A percentile compares a stretch with the other conserved stretches of the same genome.
Evolutionary conservation across 768 basidiomycete species (phyloP).

Genomic region (Peribolospora kevripleyi): DNA sequence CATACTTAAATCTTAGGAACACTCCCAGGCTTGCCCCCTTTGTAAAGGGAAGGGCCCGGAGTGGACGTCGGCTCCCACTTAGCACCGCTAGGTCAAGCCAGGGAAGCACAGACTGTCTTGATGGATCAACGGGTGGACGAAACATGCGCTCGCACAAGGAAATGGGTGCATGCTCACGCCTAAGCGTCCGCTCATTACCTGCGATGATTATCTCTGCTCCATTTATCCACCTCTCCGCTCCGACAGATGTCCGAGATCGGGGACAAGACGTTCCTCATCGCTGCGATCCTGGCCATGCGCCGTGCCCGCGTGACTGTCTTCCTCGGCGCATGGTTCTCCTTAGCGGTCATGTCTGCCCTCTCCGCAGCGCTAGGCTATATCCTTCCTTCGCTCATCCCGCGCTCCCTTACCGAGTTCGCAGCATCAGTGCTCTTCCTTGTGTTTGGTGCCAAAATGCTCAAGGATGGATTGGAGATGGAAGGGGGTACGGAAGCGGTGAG

Average conservation of each 20-base stretch:
- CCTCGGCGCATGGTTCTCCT: slow-evolving; percentile 59
- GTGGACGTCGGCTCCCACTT: no score
- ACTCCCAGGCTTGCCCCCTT: no score
- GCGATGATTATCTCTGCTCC: background rate
- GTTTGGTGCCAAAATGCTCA: slow-evolving; percentile 71
- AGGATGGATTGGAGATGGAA: slow-evolving; percentile 61
- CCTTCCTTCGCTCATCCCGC: slow-evolving; percentile 59
- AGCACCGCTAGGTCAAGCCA: no score
- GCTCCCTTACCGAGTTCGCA: slow-evolving; percentile 38
- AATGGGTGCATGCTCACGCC: no score
- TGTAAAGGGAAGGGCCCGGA: no score
- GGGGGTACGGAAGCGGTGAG: slow-evolving; percentile 53
- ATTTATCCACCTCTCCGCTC: background rate
- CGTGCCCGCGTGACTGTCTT: slow-evolving; percentile 62
- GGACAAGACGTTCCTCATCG: slow-evolving; percentile 73
- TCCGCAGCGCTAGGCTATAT: slow-evolving; percentile 83
- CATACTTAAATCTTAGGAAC: no score
- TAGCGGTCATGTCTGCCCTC: slow-evolving; percentile 78
- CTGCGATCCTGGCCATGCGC: slow-evolving; percentile 69
- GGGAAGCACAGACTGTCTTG: no score
- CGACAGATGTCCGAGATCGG: slow-evolving; percentile 47
- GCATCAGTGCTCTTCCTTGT: slow-evolving; percentile 66
- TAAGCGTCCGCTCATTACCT: background rate
- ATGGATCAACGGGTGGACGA: no score
- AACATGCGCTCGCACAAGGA: no score